Conservation (phyloP, 805 yeast species). For the Candida germanica region DNA sequence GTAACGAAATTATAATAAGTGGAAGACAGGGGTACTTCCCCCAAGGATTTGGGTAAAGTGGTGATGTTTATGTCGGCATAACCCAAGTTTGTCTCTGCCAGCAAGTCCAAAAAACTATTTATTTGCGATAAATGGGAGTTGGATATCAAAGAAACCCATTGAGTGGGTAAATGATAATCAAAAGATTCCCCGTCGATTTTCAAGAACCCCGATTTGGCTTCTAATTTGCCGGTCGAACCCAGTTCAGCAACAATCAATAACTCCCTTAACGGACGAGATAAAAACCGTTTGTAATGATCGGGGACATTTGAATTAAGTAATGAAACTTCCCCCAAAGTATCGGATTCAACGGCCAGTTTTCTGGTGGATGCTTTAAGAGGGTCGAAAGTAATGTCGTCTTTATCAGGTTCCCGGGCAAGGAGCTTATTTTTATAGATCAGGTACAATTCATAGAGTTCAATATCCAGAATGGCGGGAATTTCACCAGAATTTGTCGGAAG, state of each 20-base stretch:
- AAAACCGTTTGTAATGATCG: conserved; percentile 18
- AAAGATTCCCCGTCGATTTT: conserved; percentile 16
- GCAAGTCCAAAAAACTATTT: conserved; percentile 23
- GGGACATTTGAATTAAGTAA: conserved; percentile 13
- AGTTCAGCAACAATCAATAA: conserved; percentile 19
- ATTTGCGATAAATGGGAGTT: conserved; percentile 21
- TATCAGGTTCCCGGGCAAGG: conserved; percentile 13
- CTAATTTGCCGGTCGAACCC: conserved; percentile 20
- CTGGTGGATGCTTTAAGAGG: not conserved
- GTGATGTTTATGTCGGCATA: conserved; percentile 26
- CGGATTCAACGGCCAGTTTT: conserved; percentile 7
- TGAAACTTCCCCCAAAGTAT: conserved; percentile 18
- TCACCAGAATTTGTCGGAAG: conserved; percentile 28
- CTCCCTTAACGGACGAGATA: conserved; percentile 22
- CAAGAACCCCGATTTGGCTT: conserved; percentile 19
- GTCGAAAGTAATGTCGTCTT: not conserved
- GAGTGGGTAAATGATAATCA: conserved; percentile 32
- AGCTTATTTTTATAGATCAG: conserved; percentile 30
- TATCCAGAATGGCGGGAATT: conserved; percentile 18
- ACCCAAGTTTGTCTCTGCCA: conserved; percentile 25
- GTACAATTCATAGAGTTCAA: conserved; percentile 29
- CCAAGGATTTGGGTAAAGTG: conserved; percentile 2
- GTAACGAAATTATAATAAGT: conserved; percentile 37
- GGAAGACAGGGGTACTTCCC: not conserved
- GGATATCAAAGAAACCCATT: conserved; percentile 39